Evolutionary conservation across 2,329 filamentous ascomycete genomes (phyloP), one percentile per base, ranked within the genome.

Genomic region (Metarhizium anisopliae): DNA sequence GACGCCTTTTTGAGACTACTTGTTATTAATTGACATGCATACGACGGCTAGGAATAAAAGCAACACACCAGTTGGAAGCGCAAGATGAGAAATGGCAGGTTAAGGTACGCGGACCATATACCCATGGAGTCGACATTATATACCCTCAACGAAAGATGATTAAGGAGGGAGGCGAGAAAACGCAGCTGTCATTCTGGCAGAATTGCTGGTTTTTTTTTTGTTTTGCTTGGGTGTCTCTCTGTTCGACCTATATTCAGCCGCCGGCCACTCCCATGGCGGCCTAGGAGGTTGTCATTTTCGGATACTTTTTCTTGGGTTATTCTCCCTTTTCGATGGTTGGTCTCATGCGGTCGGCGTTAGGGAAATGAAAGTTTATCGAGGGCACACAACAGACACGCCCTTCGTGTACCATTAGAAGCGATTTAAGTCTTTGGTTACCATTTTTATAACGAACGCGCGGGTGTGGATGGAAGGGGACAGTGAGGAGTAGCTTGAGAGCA

Each of bases 311-410:
- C 55, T 36, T 51, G 53, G 43, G 55, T 45, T 47, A 45, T 52
- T 45, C 16, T 20, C 47, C 42, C 30, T 53, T 55, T 47, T 20
- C 30, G 29, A 10, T 54, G 29, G 25, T 53, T 54, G 7, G 36
- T 18, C 30, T 57, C 29, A 55, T 52, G 50, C 8, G 43, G 51
- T 11, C 18, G 58, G 58, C 58, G 58, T 59, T 58, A 8, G 29
- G 55, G 42, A 47, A 43, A 51, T 25, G 47, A 53, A 16, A 20
- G 29, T 40, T 38, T 40, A 36, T 45, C 35, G 11, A 50, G 18
- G 50, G 8, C 30, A 32, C 6, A 47, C 4, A 10, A 8, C 30
- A 20, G 16, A 18, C 4, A 6, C 13, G 16, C 16, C 29, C 43
- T 25, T 51, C 55, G 55, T 57, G 58, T 57, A 59, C 47, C 13